These are phyloP conservation scores for Acrocalymma vagum DNA, from an alignment of 2,329 filamentous ascomycete genomes.

Conservation along the genomic window DNA sequence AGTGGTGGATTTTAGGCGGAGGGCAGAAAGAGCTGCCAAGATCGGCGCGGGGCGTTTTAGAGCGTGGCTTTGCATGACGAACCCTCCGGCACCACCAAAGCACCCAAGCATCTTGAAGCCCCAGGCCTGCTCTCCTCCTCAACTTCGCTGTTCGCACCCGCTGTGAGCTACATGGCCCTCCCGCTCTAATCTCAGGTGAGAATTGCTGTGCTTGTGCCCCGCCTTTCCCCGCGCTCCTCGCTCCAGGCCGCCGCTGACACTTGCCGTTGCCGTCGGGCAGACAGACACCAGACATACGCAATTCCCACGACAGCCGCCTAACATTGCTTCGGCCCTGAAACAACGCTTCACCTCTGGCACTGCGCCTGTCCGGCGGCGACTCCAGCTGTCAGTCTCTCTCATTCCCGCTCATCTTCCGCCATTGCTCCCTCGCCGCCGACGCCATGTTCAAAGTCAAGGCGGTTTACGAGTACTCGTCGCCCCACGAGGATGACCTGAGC, in stretches of 20 bases:
- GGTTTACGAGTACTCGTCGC: conserved; percentile 91
- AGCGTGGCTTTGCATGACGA: conserved; percentile 25
- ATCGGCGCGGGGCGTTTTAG: conserved; percentile 12
- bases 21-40: conserved; percentile 10
- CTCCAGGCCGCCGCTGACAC: conserved; percentile 19
- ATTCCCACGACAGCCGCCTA: conserved; percentile 19
- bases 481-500: conserved; percentile 92
- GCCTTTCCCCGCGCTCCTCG: conserved; percentile 17
- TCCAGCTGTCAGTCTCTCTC: conserved; percentile 16
- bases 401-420: conserved; percentile 2
- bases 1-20: not conserved
- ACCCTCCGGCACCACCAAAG: conserved; percentile 12
- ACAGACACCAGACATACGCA: conserved; percentile 17
- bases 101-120: no score
- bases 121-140: no score
- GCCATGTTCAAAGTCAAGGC: conserved; percentile 88
- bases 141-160: no score
- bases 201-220: no score
- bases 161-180: no score
- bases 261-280: conserved; percentile 17
- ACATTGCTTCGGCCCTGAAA: conserved; percentile 12
- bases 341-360: conserved; percentile 6
- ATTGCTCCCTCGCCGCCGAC: conserved; percentile 14
- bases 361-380: conserved; percentile 18
- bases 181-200: no score